Base-by-base conservation (phyloP, 495 filamentous ascomycete species). In the Durotheca rogersii region DNA sequence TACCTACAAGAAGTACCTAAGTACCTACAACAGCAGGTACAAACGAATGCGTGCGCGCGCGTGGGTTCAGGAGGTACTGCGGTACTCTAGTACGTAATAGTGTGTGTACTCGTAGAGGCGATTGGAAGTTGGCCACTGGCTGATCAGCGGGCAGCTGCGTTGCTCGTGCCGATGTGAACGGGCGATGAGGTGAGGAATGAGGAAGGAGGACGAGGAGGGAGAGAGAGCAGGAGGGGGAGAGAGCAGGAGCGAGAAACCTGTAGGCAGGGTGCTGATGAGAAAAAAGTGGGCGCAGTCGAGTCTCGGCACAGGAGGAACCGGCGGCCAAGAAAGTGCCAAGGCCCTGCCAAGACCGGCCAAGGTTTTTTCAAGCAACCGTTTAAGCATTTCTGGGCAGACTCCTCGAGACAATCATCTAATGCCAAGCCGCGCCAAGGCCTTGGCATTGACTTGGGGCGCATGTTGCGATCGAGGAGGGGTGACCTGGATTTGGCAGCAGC, bases 361-460 rank as follows among this genome's bases (percentile, higher is more conserved):
- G 20, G 36, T 3, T 15, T 40, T 40, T 18, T 16, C 42, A 46
- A 44, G 38, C 39, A 57, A 41, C 46, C 47, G 52, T 51, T 37
- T 34, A 51, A 51, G 56, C 57, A 62, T 53, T 56, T 40, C 55
- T 56, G 47, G 45, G 56, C 56, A 50, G 46, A 56, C 25, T 56
- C 56, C 46, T 58, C 51, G 54, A 65, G 61, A 64, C 58, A 65
- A 62, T 65, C 62, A 60, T 45, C 61, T 64, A 68, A 59, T 61
- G 69, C 72, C 72, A 74, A 70, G 65, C 40, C n/a, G 2, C 42
- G 55, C 62, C 62, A 67, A 70, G 67, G 33, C 18, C 53, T 54
- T 59, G 58, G 62, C 62, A 23, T 29, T 16, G 0, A 15, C 62
- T 66, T 66, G 62, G 62, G 60, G 34, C 19, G 20, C 42, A 63